Base-by-base conservation (phyloP, 257 asterid genomes). In the Solanum rostratum region DNA sequence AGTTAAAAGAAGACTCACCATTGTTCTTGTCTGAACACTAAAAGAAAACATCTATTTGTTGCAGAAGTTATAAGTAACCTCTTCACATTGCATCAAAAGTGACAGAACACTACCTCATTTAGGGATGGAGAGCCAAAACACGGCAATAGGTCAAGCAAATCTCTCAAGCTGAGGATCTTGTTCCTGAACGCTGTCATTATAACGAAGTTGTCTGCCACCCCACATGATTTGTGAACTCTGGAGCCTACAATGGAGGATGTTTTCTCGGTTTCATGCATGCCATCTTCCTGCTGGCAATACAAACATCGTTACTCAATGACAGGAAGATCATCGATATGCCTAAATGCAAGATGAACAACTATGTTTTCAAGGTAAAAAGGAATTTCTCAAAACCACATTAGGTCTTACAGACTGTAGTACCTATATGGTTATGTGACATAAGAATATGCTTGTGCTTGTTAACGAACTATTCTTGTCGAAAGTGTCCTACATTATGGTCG, bases 91-190 rank as follows among this genome's bases (percentile, higher is more conserved):
- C 81, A 73, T 73, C 39, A 22, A 0, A 7, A 14, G 55, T 50
- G 10, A 57, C 82, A 76, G 79, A 69, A 54, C 3, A n/a, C 43
- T 79, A 94, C 99, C 98, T 96, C 93, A 65, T 86, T 88, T 45
- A 89, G 85, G 20, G 97, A 85, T 85, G 92, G 92, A 66, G 97
- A 90, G 54, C 91, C 92, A 20, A 39, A 62, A 33, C 95, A 93
- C 30, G 98, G 99, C 84, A 93, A 85, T 63, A 96, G 84, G 88
- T 96, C 99, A 3, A 96, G 93, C 85, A 93, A 89, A 91, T 95
- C 97, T 80, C 99, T 88, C 60, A 93, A 91, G 86, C 88, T 87
- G 16, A 93, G 87, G 83, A 91, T 86, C 87, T 95, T 91, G 91
- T 85, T 93, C 88, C 87, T 88, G 24, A 95, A 88, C 30, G 90